phyloP scores from a whole-genome alignment of 192 early-diverging fungal species.

The Phlyctochytrium arcticum region DNA sequence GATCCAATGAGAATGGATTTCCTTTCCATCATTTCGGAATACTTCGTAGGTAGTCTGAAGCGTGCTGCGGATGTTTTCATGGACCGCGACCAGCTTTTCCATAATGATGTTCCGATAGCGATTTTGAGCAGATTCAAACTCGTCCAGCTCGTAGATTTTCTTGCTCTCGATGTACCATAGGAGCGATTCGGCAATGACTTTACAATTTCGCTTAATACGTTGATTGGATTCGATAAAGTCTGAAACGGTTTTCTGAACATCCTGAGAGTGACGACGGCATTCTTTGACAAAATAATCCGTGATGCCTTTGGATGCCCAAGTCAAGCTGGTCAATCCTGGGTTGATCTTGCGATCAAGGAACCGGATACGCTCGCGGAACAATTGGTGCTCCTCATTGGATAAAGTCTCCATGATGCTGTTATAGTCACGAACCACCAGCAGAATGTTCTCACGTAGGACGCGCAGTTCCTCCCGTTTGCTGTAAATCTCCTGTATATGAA shows the following conservation, averaged over 20 bases:
- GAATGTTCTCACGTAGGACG: conserved; percentile 55
- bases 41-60: conserved; percentile 43
- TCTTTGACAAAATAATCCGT: conserved; percentile 66
- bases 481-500: conserved; percentile 58
- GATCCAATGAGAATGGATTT: conserved; percentile 53
- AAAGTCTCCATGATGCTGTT: conserved; percentile 59
- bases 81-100: conserved; percentile 37
- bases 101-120: conserved; percentile 32
- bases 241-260: conserved; percentile 55
- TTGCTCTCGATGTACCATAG: conserved; percentile 61
- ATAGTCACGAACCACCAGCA: conserved; percentile 62
- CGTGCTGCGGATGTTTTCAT: conserved; percentile 44
- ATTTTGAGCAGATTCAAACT: conserved; percentile 52
- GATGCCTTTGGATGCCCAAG: conserved; percentile 58
- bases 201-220: conserved; percentile 45
- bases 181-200: conserved; percentile 46
- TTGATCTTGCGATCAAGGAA: conserved; percentile 67
- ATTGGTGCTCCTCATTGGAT: conserved; percentile 45
- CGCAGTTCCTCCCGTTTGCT: conserved; percentile 58
- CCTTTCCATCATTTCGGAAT: conserved; percentile 56
- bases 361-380: conserved; percentile 58
- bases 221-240: conserved; percentile 50
- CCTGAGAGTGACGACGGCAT: conserved; percentile 53
- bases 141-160: conserved; percentile 53
- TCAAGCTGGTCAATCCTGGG: conserved; percentile 52